A percentile compares a stretch with the other conserved stretches of the same genome.
Evolutionary conservation across 768 basidiomycete species (phyloP).

Genomic region (Bullera alba): DNA sequence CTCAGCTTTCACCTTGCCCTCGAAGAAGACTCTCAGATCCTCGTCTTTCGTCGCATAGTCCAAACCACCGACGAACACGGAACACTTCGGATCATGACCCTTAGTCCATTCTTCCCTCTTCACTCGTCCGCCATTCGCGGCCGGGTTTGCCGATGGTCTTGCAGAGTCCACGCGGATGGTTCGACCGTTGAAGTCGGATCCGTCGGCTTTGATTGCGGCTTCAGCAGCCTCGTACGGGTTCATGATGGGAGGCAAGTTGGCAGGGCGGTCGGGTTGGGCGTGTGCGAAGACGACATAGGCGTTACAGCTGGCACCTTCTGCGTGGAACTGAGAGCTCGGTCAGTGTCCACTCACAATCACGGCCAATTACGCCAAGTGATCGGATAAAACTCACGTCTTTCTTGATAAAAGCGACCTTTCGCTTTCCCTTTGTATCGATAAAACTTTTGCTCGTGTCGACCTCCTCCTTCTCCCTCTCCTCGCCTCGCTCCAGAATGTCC

Average conservation of each 20-base stretch:
- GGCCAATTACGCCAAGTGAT: not conserved
- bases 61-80: constrained; percentile 84
- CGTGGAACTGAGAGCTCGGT: constrained; percentile 57
- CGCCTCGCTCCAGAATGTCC: constrained; percentile 49
- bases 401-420: constrained; percentile 89
- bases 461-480: constrained; percentile 48
- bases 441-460: constrained; percentile 53
- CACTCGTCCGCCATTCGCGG: constrained; percentile 38
- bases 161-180: constrained; percentile 73
- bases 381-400: constrained; percentile 50
- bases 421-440: constrained; percentile 77
- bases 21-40: constrained; percentile 79
- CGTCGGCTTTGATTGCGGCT: constrained; percentile 59
- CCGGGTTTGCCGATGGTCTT: constrained; percentile 37
- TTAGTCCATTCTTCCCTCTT: constrained; percentile 43
- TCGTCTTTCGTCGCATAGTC: constrained; percentile 90
- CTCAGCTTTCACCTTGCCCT: constrained; percentile 64
- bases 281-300: constrained; percentile 90
- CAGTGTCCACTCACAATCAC: not conserved
- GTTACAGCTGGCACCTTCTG: constrained; percentile 65
- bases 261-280: constrained; percentile 45
- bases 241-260: constrained; percentile 46
- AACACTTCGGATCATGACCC: constrained; percentile 63
- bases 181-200: constrained; percentile 65
- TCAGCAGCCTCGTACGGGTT: constrained; percentile 58